These are phyloP conservation scores for Styphnolobium japonicum DNA, from an alignment of 306 rosid genomes.

Conservation along the genomic window DNA sequence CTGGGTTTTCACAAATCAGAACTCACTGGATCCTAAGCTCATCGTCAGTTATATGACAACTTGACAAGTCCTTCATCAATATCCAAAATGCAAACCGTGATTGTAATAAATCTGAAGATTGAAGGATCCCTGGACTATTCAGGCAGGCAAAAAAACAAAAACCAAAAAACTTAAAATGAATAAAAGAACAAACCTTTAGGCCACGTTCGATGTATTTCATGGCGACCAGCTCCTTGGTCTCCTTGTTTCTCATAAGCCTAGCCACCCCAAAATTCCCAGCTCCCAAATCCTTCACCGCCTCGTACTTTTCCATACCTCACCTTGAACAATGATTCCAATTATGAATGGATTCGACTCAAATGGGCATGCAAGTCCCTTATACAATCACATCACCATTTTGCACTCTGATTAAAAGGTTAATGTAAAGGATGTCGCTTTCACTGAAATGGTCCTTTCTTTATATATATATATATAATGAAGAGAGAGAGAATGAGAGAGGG, in stretches of 20 bases:
- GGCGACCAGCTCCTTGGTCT: conserved; percentile 78
- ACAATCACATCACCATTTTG: conserved; percentile 24
- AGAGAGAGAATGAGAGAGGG: background rate
- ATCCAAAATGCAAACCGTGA: conserved; percentile 23
- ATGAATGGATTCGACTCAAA: background rate
- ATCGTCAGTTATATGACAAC: background rate
- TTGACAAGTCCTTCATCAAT: background rate
- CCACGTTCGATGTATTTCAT: conserved; percentile 85
- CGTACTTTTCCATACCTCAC: conserved; percentile 60
- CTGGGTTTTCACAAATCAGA: conserved; percentile 26
- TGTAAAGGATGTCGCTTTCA: conserved; percentile 12
- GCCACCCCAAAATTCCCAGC: conserved; percentile 81
- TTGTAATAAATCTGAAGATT: conserved; percentile 18
- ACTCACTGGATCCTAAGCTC: background rate
- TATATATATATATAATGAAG: background rate
- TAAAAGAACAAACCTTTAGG: conserved; percentile 39
- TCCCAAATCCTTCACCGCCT: conserved; percentile 69
- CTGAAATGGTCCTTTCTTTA: conserved; percentile 16
- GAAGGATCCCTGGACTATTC: background rate
- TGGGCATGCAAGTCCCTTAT: conserved; percentile 27
- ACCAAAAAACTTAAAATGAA: background rate
- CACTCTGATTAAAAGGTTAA: conserved; percentile 19
- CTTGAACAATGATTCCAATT: background rate
- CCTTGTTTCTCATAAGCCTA: conserved; percentile 67
- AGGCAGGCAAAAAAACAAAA: background rate